Evolutionary conservation across 148 eudicot genomes (phyloP).

Genomic region (Fagopyrum tataricum): DNA sequence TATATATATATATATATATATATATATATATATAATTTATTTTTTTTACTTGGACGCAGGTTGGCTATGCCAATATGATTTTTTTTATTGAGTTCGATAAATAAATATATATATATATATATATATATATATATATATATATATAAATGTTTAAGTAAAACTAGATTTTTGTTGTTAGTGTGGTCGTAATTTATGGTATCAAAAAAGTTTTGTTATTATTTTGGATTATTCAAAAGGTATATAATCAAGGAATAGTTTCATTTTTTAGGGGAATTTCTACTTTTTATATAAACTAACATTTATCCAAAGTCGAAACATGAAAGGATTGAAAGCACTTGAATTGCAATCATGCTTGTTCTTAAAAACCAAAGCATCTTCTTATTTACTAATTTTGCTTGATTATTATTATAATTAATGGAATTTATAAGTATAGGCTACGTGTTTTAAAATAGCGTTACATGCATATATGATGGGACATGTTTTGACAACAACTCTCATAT

Average conservation of each 20-base stretch:
- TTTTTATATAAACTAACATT: neutral
- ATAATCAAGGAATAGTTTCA: neutral
- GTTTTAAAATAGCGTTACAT: neutral
- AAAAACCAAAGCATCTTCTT: slow-evolving; percentile 9
- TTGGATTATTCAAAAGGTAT: neutral
- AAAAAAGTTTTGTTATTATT: neutral
- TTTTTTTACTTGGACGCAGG: too few species aligned
- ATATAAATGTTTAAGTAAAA: too few species aligned
- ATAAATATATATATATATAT: too few species aligned
- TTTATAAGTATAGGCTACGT: neutral
- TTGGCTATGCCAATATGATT: too few species aligned
- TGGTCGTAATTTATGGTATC: neutral
- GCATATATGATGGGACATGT: neutral
- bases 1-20: too few species aligned
- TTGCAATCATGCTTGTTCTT: slow-evolving; percentile 7
- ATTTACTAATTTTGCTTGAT: too few species aligned
- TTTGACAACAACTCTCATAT: neutral
- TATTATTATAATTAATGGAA: neutral
- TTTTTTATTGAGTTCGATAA: too few species aligned
- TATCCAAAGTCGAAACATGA: slow-evolving; percentile 3
- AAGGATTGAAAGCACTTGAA: neutral
- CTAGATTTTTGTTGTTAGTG: too few species aligned
- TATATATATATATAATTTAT: too few species aligned
- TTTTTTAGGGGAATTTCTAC: neutral
- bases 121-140: too few species aligned